Percentiles rank a stretch among this genome's conserved stretches.
Conservation (phyloP, 441 rosid genomes). For the Francoa sonchifolia region DNA sequence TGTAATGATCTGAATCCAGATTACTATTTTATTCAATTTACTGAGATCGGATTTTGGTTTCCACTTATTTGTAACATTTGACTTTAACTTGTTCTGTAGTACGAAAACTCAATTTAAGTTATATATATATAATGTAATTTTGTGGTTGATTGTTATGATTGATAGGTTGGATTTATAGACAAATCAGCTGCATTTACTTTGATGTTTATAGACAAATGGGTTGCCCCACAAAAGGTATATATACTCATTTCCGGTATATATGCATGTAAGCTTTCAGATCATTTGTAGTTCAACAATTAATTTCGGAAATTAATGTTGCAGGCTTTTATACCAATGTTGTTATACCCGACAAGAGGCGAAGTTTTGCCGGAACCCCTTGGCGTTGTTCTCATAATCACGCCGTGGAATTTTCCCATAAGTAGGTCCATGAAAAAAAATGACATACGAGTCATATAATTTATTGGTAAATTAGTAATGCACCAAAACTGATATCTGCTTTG, state of each 20-base stretch:
- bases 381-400: constrained; percentile 46
- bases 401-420: constrained; percentile 89
- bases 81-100: too few relatives aligned
- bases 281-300: background rate
- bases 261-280: background rate
- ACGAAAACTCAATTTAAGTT: background rate
- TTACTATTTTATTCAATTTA: background rate
- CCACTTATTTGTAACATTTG: too few relatives aligned
- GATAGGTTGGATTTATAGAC: constrained; percentile 41
- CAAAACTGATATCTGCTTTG: background rate
- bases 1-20: background rate
- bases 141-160: background rate
- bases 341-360: constrained; percentile 54
- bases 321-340: constrained; percentile 38
- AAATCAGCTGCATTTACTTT: constrained; percentile 44
- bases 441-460: background rate
- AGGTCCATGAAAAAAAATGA: constrained; percentile 20
- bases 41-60: too few relatives aligned
- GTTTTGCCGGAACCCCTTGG: constrained; percentile 65
- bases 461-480: background rate
- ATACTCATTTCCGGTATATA: background rate
- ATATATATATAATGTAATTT: background rate
- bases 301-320: constrained; percentile 11
- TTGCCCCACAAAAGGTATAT: constrained; percentile 48
- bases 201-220: constrained; percentile 53